Percentiles rank a stretch among this genome's conserved stretches.
These are phyloP conservation scores for Nicotiana obtusifolia DNA, from an alignment of 257 asterid species.

Conservation along the genomic window DNA sequence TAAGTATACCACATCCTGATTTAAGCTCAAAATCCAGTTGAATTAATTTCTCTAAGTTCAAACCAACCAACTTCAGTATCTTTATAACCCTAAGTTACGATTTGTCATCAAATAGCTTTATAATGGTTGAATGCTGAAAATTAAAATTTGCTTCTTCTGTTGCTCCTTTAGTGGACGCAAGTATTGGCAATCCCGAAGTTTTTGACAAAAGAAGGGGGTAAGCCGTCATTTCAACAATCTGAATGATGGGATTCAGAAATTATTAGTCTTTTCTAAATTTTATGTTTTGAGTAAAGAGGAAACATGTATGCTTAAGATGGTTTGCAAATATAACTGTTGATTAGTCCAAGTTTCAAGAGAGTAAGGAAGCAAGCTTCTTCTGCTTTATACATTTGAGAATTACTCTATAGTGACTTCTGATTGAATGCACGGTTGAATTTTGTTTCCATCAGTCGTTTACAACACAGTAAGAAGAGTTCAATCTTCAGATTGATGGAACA, in stretches of 20 bases:
- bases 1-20: not conserved
- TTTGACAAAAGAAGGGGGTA: not conserved
- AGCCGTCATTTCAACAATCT: not conserved
- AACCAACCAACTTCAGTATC: not conserved
- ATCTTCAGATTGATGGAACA: not conserved
- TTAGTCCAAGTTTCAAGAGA: not conserved
- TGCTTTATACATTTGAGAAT: not conserved
- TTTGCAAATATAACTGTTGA: not conserved
- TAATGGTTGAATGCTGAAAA: not conserved
- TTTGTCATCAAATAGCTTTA: not conserved
- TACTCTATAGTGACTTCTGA: not conserved
- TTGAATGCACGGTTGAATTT: not conserved
- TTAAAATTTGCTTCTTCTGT: not conserved
- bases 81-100: not conserved
- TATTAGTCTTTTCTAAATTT: not conserved
- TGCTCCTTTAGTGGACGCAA: not conserved
- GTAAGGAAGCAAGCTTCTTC: not conserved
- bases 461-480: not conserved
- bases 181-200: not conserved
- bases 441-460: not conserved
- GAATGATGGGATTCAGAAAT: not conserved
- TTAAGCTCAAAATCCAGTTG: not conserved
- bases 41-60: not conserved
- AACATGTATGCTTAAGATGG: not conserved
- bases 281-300: not conserved